Base-by-base conservation (phyloP, 306 rosid species). In the barrel medic (Medicago truncatula) region DNA sequence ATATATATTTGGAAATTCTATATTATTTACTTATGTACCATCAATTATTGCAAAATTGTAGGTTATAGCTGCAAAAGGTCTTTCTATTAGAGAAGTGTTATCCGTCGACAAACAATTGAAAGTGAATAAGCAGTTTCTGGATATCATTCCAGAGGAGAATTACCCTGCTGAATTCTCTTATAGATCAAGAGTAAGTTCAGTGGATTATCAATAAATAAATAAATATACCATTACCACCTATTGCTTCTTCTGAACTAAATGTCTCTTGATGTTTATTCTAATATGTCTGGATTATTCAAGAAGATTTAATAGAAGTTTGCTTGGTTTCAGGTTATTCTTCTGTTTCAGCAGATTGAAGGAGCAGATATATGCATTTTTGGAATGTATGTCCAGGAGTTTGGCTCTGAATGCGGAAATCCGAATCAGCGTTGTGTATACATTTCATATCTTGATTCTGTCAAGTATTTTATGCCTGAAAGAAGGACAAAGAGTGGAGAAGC, bases 341-440 rank as follows among this genome's bases (percentile, higher is more conserved):
- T 89, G 81, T 92, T 89, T 87, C 96, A 92, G 70, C 72, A 83
- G 82, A 88, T 89, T 59, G 91, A 83, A 49, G 95, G 91, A 13
- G 88, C 83, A 34, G 91, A 92, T 41, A 77, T 92, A 43, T 92
- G 93, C 77, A 73, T 92, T 46, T 92, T 86, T 58, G 83, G 71
- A 31, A 43, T 92, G 83, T 88, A 86, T 41, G 90, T 82, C 44
- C 90, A 89, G 23, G 96, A 92, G 81, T 92, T 82, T 53, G 90
- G 96, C 25, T 80, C 91, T 6, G 87, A 88, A 49, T 92, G 93
- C 54, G 67, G 80, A 47, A 16, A 40, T 8, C 95, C 91, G 2
- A 89, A 89, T 80, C 86, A 80, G 62, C 85, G 86, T 8, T 41
- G 47, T 43, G 84, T 87, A 31, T 90, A 88, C 56, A 78, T 92